Conservation (phyloP, 371 early-diverging fungal genomes). For the Rhizomucor miehei region DNA sequence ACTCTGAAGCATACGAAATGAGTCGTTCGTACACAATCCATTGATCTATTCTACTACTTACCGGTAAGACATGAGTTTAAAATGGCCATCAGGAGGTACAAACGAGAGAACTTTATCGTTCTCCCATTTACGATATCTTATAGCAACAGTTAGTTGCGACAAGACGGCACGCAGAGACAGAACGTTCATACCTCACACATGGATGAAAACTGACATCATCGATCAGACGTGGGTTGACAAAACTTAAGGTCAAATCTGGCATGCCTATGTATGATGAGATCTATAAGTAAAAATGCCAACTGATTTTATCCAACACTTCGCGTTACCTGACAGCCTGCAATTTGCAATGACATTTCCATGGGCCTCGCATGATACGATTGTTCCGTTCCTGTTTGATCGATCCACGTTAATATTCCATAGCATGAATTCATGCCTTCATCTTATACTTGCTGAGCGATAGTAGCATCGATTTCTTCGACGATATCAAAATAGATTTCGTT, state of each 20-base stretch:
- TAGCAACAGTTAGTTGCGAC: neutral
- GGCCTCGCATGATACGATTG: slow-evolving; percentile 73
- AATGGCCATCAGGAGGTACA: slow-evolving; percentile 93
- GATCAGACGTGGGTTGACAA: slow-evolving; percentile 70
- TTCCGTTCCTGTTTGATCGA: slow-evolving; percentile 52
- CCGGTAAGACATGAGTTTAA: slow-evolving; percentile 85
- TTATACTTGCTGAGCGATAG: slow-evolving; percentile 65
- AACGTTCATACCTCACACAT: slow-evolving; percentile 82
- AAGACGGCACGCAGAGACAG: too few species aligned
- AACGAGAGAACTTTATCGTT: slow-evolving; percentile 80
- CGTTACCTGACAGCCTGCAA: slow-evolving; percentile 71
- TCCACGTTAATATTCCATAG: slow-evolving; percentile 2
- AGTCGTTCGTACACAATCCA: neutral
- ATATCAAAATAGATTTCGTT: slow-evolving; percentile 95
- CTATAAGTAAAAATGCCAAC: neutral
- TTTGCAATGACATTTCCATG: slow-evolving; percentile 78
- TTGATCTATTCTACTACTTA: slow-evolving; percentile 10
- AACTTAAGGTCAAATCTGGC: slow-evolving; percentile 81
- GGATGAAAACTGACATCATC: slow-evolving; percentile 90
- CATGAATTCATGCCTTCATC: neutral
- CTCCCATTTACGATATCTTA: slow-evolving; percentile 71
- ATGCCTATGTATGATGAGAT: slow-evolving; percentile 50
- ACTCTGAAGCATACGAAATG: slow-evolving; percentile 28
- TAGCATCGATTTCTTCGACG: slow-evolving; percentile 84
- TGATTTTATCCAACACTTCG: neutral